Evolutionary conservation across 2,329 filamentous ascomycete species (phyloP).

Genomic region (Emmonsia crescens): DNA sequence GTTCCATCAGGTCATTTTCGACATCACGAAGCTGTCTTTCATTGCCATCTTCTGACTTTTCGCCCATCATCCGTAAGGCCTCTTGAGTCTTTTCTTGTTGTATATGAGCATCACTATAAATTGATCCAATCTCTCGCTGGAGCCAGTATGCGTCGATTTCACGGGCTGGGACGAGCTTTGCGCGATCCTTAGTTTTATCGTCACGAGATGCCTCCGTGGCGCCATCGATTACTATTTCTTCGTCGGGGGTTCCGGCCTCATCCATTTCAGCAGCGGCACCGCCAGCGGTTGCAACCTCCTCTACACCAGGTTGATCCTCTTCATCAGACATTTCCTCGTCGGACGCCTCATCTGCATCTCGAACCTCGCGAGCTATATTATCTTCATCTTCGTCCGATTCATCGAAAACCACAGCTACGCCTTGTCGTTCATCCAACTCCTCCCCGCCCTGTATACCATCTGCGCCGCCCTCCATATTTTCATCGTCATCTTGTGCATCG

Average conservation of each 20-base stretch:
- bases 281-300: constrained; percentile 40
- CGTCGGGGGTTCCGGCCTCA: constrained; percentile 38
- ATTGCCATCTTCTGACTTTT: constrained; percentile 60
- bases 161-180: constrained; percentile 61
- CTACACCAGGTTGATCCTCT: constrained; percentile 46
- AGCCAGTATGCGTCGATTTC: constrained; percentile 98
- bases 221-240: constrained; percentile 76
- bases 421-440: constrained; percentile 86
- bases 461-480: constrained; percentile 64
- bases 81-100: constrained; percentile 87
- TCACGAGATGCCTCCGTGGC: constrained; percentile 36
- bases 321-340: constrained; percentile 61
- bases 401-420: constrained; percentile 95
- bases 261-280: constrained; percentile 30
- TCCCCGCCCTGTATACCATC: constrained; percentile 54
- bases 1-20: constrained; percentile 95
- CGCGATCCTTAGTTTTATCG: constrained; percentile 35
- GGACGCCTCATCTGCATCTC: constrained; percentile 66
- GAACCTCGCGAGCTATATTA: constrained; percentile 68
- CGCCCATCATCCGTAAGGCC: constrained; percentile 72
- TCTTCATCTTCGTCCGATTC: constrained; percentile 82
- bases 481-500: constrained; percentile 90
- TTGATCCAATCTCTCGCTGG: constrained; percentile 76
- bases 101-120: constrained; percentile 84
- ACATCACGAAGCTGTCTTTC: constrained; percentile 84